Conservation (phyloP, 495 filamentous ascomycete genomes). For the Pseudoneurospora amorphoporcata region DNA sequence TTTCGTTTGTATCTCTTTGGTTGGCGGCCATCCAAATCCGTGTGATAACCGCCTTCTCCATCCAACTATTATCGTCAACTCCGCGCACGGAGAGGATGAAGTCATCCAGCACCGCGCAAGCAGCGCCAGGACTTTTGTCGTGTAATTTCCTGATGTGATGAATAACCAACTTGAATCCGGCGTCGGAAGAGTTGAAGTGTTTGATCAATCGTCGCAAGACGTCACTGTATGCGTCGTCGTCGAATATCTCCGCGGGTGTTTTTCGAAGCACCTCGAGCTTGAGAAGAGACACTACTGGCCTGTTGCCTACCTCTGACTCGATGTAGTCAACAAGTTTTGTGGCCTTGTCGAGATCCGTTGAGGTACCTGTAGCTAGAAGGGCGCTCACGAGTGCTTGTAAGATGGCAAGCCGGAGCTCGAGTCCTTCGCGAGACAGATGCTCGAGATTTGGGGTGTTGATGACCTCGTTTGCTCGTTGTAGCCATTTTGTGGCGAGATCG, state of each 20-base stretch:
- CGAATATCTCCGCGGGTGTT: conserved; percentile 35
- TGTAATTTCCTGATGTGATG: conserved; percentile 58
- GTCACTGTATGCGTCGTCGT: conserved; percentile 38
- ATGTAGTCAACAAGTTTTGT: conserved; percentile 47
- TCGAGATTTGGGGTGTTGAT: conserved; percentile 47
- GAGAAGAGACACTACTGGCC: conserved; percentile 55
- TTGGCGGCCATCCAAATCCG: conserved; percentile 48
- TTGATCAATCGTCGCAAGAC: conserved; percentile 46
- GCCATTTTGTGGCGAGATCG: conserved; percentile 54
- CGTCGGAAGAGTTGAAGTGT: conserved; percentile 45
- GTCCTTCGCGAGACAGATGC: conserved; percentile 45
- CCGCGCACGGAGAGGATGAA: conserved; percentile 40
- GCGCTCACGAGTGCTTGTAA: conserved; percentile 51
- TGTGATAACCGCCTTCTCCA: conserved; percentile 54
- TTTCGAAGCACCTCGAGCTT: conserved; percentile 52
- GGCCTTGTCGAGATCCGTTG: conserved; percentile 43
- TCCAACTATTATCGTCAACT: conserved; percentile 40
- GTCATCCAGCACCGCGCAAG: conserved; percentile 47
- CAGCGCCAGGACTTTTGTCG: conserved; percentile 40
- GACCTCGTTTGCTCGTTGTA: conserved; percentile 56
- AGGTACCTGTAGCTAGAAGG: conserved; percentile 34
- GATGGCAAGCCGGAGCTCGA: conserved; percentile 56
- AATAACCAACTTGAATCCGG: conserved; percentile 58
- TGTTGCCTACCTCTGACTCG: conserved; percentile 49
- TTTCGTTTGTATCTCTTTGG: conserved; percentile 18